Percentiles rank a stretch among this genome's conserved stretches.
Conservation (phyloP, 2,329 filamentous ascomycete species). For the Pezicula rhizophila region DNA sequence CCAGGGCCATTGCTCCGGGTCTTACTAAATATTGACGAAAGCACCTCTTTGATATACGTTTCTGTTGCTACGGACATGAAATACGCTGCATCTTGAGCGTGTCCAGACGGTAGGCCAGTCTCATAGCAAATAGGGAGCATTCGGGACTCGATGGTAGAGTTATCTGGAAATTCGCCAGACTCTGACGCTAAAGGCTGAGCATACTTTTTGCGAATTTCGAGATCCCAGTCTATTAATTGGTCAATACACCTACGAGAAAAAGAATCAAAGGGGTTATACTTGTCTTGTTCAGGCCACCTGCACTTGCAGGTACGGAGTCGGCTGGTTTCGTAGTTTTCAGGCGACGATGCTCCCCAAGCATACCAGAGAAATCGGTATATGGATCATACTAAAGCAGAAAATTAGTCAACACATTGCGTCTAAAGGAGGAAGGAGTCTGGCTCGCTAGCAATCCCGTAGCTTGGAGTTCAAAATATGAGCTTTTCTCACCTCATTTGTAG, state of each 20-base stretch:
- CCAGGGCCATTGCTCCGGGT: constrained; percentile 61
- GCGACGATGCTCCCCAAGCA: constrained; percentile 29
- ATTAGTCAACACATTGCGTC: neutral
- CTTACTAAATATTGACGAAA: constrained; percentile 57
- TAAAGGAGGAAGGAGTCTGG: neutral
- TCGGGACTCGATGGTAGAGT: constrained; percentile 53
- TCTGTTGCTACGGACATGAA: constrained; percentile 62
- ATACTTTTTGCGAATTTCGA: constrained; percentile 62
- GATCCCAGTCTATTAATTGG: constrained; percentile 49
- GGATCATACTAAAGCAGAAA: constrained; percentile 22
- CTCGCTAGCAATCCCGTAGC: neutral
- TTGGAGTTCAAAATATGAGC: neutral
- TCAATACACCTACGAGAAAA: constrained; percentile 10
- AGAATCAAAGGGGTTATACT: constrained; percentile 49
- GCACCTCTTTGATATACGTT: constrained; percentile 60
- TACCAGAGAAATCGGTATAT: constrained; percentile 23
- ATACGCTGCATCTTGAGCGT: constrained; percentile 53
- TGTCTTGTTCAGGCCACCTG: constrained; percentile 71
- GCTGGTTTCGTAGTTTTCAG: constrained; percentile 36
- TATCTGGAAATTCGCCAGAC: constrained; percentile 64
- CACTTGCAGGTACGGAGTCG: constrained; percentile 61
- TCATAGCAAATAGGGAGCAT: constrained; percentile 68
- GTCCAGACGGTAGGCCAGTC: constrained; percentile 53
- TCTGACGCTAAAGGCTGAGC: constrained; percentile 59
- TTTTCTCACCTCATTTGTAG: constrained; percentile 50